Conservation (phyloP, 306 rosid genomes). For the Vicia faba region DNA sequence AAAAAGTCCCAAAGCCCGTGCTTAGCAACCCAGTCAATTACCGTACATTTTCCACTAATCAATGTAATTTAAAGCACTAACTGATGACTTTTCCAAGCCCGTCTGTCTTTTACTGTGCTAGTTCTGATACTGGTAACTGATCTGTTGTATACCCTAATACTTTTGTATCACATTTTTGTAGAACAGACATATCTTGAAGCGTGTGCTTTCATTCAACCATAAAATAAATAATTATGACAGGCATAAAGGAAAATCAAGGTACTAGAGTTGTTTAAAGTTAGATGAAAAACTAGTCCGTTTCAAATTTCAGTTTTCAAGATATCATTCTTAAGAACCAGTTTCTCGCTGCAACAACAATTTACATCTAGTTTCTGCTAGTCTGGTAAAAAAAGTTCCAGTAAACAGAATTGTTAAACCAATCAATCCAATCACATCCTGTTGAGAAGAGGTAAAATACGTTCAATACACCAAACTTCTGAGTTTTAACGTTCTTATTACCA, state of each 20-base stretch:
- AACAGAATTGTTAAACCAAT: slow-evolving; percentile 5
- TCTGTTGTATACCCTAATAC: neutral
- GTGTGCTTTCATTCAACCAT: neutral
- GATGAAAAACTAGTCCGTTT: slow-evolving; percentile 15
- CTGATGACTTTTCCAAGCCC: neutral
- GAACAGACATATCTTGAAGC: neutral
- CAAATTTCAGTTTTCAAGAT: slow-evolving; percentile 25
- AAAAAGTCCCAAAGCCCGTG: neutral
- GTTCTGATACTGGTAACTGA: neutral
- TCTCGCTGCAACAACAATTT: slow-evolving; percentile 3
- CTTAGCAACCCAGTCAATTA: neutral
- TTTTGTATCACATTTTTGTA: neutral
- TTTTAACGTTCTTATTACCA: neutral
- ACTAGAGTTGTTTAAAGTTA: slow-evolving; percentile 1
- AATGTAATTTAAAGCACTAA: neutral
- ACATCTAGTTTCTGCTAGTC: slow-evolving; percentile 17
- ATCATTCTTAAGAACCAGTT: slow-evolving; percentile 14
- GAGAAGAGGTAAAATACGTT: neutral
- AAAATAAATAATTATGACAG: neutral
- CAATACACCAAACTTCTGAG: neutral
- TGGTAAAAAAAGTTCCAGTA: slow-evolving; percentile 5
- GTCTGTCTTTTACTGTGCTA: neutral
- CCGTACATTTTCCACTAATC: neutral
- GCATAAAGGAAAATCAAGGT: slow-evolving; percentile 1
- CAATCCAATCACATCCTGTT: slow-evolving; percentile 5